Percentiles rank a stretch among this genome's conserved stretches.
Evolutionary conservation across 768 basidiomycete species (phyloP).

Genomic region (Erythrobasidium yunnanense): DNA sequence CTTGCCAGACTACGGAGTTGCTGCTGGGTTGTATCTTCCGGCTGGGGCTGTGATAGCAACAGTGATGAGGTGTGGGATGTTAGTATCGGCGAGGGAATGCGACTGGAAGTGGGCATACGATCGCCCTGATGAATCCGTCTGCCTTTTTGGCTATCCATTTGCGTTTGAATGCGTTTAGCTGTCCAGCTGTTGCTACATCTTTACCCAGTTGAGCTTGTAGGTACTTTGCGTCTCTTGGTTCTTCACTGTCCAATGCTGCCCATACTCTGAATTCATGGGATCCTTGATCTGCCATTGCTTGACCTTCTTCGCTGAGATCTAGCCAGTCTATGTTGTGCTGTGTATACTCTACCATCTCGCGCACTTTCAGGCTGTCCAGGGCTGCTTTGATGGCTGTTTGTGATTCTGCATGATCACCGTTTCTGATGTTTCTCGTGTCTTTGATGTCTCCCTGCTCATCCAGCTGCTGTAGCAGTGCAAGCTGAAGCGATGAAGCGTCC

Average conservation of each 20-base stretch:
- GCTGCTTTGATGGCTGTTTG: constrained; percentile 68
- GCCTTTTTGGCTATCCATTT: constrained; percentile 93
- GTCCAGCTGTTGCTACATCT: constrained; percentile 82
- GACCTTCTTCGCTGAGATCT: constrained; percentile 69
- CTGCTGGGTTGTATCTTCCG: constrained; percentile 23
- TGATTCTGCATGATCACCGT: constrained; percentile 25
- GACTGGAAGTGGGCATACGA: constrained; percentile 40
- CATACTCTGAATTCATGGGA: constrained; percentile 95
- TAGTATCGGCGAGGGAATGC: no score
- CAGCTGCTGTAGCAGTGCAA: constrained; percentile 30
- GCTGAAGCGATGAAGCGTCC: constrained; percentile 26
- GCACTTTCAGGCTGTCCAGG: constrained; percentile 75
- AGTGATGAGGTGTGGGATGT: no score
- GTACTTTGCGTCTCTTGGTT: constrained; percentile 1
- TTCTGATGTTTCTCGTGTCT: constrained; percentile 38
- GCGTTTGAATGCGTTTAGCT: constrained; percentile 90
- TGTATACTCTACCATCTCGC: constrained; percentile 76
- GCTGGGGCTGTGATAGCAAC: background rate
- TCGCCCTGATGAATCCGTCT: constrained; percentile 67
- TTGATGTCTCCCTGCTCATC: constrained; percentile 36
- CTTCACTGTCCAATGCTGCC: constrained; percentile 38
- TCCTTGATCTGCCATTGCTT: constrained; percentile 62
- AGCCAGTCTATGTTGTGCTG: constrained; percentile 65
- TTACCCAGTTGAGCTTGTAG: constrained; percentile 54
- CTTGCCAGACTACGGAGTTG: background rate